Conservation (phyloP, 1,139 yeast genomes). For the Hanseniaspora uvarum region DNA sequence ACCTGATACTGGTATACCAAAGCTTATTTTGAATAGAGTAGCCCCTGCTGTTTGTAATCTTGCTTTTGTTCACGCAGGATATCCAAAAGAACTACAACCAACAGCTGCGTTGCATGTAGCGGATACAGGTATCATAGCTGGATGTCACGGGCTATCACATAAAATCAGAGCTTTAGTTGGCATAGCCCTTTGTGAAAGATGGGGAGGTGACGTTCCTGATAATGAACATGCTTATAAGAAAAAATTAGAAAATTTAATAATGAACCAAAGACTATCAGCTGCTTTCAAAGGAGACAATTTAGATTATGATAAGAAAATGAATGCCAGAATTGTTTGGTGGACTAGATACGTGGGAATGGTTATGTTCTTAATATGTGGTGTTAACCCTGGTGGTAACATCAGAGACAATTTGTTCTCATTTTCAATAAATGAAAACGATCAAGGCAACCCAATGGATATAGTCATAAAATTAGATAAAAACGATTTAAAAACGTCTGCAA, state of each 20-base stretch:
- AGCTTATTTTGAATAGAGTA: slow-evolving; percentile 45
- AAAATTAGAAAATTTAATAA: slow-evolving; percentile 37
- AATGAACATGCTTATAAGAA: slow-evolving; percentile 38
- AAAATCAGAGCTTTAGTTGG: slow-evolving; percentile 56
- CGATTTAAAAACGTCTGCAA: slow-evolving; percentile 45
- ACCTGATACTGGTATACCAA: slow-evolving; percentile 45
- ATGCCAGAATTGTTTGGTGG: slow-evolving; percentile 48
- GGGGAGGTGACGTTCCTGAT: slow-evolving; percentile 66
- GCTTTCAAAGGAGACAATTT: slow-evolving; percentile 29
- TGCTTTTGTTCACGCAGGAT: slow-evolving; percentile 60
- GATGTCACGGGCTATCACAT: slow-evolving; percentile 60
- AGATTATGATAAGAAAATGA: slow-evolving; percentile 38
- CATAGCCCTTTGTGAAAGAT: slow-evolving; percentile 56
- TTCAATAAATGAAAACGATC: slow-evolving; percentile 23
- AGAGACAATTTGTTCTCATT: slow-evolving; percentile 44
- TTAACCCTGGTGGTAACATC: slow-evolving; percentile 63
- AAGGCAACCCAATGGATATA: slow-evolving; percentile 32
- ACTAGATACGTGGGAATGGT: slow-evolving; percentile 54
- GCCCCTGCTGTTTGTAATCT: slow-evolving; percentile 59
- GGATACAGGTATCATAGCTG: slow-evolving; percentile 56
- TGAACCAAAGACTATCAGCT: slow-evolving; percentile 21
- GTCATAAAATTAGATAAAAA: slow-evolving; percentile 41
- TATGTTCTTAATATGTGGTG: slow-evolving; percentile 64
- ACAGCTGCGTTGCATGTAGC: slow-evolving; percentile 58
- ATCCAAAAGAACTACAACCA: slow-evolving; percentile 63